phyloP scores from a whole-genome alignment of 768 basidiomycete genomes.

The Asterophora lycoperdoides region DNA sequence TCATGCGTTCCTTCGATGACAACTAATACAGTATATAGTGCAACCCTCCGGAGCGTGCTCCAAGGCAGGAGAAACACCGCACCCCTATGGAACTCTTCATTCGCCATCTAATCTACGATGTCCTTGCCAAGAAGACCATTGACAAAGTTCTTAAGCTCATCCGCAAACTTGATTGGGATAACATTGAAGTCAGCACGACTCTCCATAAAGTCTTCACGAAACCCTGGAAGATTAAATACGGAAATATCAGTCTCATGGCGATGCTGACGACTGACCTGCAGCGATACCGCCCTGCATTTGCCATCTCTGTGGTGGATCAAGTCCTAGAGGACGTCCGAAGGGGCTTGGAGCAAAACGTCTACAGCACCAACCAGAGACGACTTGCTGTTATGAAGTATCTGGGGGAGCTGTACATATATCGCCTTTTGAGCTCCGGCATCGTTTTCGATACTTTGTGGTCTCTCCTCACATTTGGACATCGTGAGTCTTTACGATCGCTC shows the following conservation, averaged over 20 bases:
- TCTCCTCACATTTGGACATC: conserved; percentile 91
- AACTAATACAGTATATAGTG: conserved; percentile 48
- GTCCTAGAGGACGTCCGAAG: conserved; percentile 88
- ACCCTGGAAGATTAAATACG: conserved; percentile 95
- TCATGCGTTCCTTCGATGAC: neutral
- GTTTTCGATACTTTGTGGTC: conserved; percentile 95
- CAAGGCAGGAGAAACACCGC: conserved; percentile 80
- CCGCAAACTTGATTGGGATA: conserved; percentile 96
- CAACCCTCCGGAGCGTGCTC: conserved; percentile 92
- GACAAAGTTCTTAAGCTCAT: conserved; percentile 94
- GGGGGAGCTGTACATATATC: conserved; percentile 96
- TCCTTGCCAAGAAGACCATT: conserved; percentile 87
- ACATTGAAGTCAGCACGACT: conserved; percentile 51
- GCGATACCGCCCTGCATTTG: conserved; percentile 87
- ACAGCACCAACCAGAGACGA: conserved; percentile 91
- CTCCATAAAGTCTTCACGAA: conserved; percentile 94
- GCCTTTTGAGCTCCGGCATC: conserved; percentile 81
- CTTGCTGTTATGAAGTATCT: conserved; percentile 92
- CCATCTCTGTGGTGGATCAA: conserved; percentile 87
- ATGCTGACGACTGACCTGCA: conserved; percentile 95
- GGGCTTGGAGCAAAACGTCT: conserved; percentile 91
- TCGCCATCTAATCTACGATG: conserved; percentile 91
- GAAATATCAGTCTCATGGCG: conserved; percentile 83
- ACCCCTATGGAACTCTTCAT: conserved; percentile 90
- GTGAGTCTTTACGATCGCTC: conserved; percentile 47